Evolutionary conservation across 768 basidiomycete genomes (phyloP), one percentile per base, ranked within the genome.

Genomic region (Russula brevipes): DNA sequence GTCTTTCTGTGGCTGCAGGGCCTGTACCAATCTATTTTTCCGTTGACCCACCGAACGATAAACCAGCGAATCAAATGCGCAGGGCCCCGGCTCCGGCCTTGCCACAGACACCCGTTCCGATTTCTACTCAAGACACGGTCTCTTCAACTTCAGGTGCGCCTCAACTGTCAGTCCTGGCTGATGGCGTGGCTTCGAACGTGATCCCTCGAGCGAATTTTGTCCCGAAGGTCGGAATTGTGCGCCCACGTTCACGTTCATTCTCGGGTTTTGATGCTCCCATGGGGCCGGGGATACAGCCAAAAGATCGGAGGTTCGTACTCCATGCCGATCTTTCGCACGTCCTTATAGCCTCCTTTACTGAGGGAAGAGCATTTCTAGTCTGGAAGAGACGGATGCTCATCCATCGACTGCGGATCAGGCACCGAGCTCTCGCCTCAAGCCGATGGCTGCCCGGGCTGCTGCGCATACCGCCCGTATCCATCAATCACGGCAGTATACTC

Each of bases 161-260:
- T 19, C 61, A 9, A 45, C 19, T 17, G 30, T 30, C 42, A 30
- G 17, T 30, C 44, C 35, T 4, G 44, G 17, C 19, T 45, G 52
- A 49, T 19, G 45, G 30, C 14, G 24, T 44, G 53, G 19, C 45
- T 12, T 36, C 55, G 17, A 45, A 45, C 54, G 50, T 58, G 41
- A 63, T 88, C 33, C 85, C 82, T 0, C 73, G 87, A 14, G 77
- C 86, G 0, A 85, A 87, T 52, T 89, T 91, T 69, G 78, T 83
- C 60, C 88, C 89, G 0, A 79, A 80, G 59, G 77, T 76, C 9
- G 76, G 78, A 7, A 77, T 77, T 3, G 68, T 76, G 9, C 75
- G 90, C 6, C 82, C 81, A 14, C 74, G 82, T 5, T 91, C 90
- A 5, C 73, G 89, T 54, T 90, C 88, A 24, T 92, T 92, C 70